A percentile compares a stretch with the other conserved stretches of the same genome.
These are phyloP conservation scores for Astragalus membranaceus DNA, from an alignment of 306 rosid species.

Conservation along the genomic window DNA sequence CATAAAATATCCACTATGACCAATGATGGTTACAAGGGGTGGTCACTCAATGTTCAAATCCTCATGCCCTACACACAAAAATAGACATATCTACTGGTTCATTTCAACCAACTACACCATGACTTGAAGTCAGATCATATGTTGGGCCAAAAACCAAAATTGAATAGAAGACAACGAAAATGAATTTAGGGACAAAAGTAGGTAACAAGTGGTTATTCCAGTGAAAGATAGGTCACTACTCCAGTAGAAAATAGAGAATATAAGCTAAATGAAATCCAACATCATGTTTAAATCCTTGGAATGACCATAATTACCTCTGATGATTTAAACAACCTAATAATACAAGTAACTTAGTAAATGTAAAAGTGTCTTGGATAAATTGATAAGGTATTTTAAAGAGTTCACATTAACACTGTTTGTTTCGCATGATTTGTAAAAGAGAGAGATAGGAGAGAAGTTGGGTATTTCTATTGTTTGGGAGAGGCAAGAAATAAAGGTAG, in stretches of 20 bases:
- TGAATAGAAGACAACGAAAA: not conserved
- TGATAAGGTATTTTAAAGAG: not conserved
- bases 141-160: slow-evolving; percentile 10
- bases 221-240: not conserved
- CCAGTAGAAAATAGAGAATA: not conserved
- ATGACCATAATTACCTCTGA: slow-evolving; percentile 1
- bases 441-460: too few species aligned
- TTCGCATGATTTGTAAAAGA: too few species aligned
- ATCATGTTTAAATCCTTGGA: slow-evolving; percentile 10
- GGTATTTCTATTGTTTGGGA: too few species aligned
- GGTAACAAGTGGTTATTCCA: not conserved
- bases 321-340: not conserved
- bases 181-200: not conserved
- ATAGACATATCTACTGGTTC: not conserved
- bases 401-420: not conserved
- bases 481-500: too few species aligned
- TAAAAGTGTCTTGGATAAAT: not conserved
- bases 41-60: not conserved
- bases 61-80: not conserved
- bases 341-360: not conserved
- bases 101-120: slow-evolving; percentile 1
- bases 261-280: slow-evolving; percentile 8
- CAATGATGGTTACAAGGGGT: not conserved
- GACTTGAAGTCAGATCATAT: not conserved
- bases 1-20: not conserved